These are phyloP conservation scores for Diversispora eburnea DNA, from an alignment of 192 early-diverging fungal genomes.

Conservation along the genomic window DNA sequence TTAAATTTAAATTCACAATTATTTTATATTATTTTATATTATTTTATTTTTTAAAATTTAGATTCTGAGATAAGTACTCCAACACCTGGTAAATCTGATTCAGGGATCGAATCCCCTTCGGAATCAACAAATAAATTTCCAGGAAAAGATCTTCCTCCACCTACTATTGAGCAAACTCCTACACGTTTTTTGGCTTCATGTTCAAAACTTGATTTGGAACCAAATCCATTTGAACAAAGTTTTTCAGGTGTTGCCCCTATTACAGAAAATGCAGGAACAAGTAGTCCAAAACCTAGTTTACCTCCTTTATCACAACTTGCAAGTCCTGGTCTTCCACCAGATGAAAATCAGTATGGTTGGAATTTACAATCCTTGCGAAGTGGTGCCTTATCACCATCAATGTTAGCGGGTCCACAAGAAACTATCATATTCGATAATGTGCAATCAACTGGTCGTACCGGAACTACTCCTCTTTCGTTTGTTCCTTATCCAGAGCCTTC, in stretches of 20 bases:
- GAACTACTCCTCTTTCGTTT: conserved; percentile 19
- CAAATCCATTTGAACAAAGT: conserved; percentile 86
- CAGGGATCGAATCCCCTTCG: background rate
- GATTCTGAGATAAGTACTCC: conserved; percentile 4
- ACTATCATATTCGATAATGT: conserved; percentile 32
- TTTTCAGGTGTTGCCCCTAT: conserved; percentile 47
- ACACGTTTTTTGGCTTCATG: conserved; percentile 28
- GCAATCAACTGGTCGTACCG: conserved; percentile 27
- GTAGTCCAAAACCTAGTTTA: conserved; percentile 54
- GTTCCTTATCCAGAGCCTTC: conserved; percentile 28
- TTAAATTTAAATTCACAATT: background rate
- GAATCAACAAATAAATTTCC: background rate
- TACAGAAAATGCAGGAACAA: conserved; percentile 29
- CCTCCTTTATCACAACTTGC: conserved; percentile 68
- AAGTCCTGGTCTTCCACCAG: conserved; percentile 47
- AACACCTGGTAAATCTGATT: background rate
- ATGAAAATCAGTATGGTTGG: conserved; percentile 46
- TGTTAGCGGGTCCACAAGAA: conserved; percentile 64
- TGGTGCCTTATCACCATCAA: conserved; percentile 74
- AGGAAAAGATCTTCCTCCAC: background rate
- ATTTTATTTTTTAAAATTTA: background rate
- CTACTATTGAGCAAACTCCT: conserved; percentile 20
- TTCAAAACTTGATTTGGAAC: conserved; percentile 75
- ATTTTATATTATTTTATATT: background rate
- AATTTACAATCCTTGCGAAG: conserved; percentile 60